Evolutionary conservation across 495 filamentous ascomycete species (phyloP).

Genomic region (Penicillium roqueforti): DNA sequence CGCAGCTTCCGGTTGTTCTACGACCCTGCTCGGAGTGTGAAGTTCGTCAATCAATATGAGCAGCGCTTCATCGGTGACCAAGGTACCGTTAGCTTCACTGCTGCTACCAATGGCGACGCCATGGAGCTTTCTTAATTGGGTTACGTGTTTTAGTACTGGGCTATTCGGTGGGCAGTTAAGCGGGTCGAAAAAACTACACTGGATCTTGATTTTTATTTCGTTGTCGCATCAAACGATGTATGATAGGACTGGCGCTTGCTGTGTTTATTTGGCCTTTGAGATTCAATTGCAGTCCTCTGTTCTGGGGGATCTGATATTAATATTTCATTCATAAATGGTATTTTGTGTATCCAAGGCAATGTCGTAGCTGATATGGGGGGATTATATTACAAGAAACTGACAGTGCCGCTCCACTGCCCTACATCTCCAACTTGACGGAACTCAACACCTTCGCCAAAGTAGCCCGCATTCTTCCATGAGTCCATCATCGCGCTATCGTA

Average conservation of each 20-base stretch:
- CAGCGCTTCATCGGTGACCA: slow-evolving; percentile 87
- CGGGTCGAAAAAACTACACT: slow-evolving; percentile 22
- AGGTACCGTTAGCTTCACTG: slow-evolving; percentile 68
- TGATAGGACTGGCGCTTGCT: slow-evolving; percentile 46
- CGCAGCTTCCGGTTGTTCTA: slow-evolving; percentile 91
- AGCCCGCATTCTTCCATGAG: slow-evolving; percentile 84
- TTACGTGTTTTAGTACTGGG: slow-evolving; percentile 14
- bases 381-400: slow-evolving; percentile 54
- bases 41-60: slow-evolving; percentile 85
- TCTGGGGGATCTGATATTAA: slow-evolving; percentile 7
- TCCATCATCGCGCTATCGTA: slow-evolving; percentile 82
- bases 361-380: neutral
- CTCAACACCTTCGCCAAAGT: slow-evolving; percentile 91
- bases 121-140: slow-evolving; percentile 74
- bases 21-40: slow-evolving; percentile 79
- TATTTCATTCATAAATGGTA: slow-evolving; percentile 4
- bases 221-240: slow-evolving; percentile 41
- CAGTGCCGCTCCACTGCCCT: slow-evolving; percentile 56
- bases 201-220: slow-evolving; percentile 21
- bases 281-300: slow-evolving; percentile 21
- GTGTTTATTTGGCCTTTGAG: slow-evolving; percentile 26
- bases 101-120: slow-evolving; percentile 66
- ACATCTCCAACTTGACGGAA: slow-evolving; percentile 63
- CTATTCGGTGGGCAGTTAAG: slow-evolving; percentile 16
- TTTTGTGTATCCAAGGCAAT: neutral